phyloP scores from a whole-genome alignment of 352 stramenopile species.

The Salisapilia sapeloensis region DNA sequence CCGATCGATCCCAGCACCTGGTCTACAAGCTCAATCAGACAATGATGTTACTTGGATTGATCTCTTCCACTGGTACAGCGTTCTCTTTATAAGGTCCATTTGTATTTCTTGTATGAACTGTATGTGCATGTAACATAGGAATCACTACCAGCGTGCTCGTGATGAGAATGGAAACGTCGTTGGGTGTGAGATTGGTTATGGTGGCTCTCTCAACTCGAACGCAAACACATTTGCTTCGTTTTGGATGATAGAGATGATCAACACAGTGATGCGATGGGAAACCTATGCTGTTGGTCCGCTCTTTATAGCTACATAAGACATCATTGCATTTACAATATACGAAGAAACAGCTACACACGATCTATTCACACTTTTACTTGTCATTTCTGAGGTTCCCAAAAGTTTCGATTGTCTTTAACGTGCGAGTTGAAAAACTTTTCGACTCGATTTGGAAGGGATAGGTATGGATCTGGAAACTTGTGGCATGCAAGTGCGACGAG shows the following conservation, averaged over 20 bases:
- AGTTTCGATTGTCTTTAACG: slow-evolving; percentile 12
- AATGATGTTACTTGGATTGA: slow-evolving; percentile 37
- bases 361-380: no score
- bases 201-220: slow-evolving; percentile 27
- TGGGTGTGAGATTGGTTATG: slow-evolving; percentile 22
- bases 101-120: no score
- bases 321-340: no score
- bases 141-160: slow-evolving; percentile 11
- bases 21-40: slow-evolving; percentile 25
- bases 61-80: slow-evolving; percentile 40
- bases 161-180: slow-evolving; percentile 8
- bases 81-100: no score
- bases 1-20: slow-evolving; percentile 30
- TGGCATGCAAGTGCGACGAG: slow-evolving; percentile 51
- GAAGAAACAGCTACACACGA: no score
- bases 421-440: slow-evolving; percentile 67
- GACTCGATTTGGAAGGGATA: slow-evolving; percentile 55
- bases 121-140: slow-evolving; percentile 13
- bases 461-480: slow-evolving; percentile 64
- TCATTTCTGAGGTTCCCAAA: no score
- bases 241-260: slow-evolving; percentile 67
- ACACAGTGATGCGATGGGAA: slow-evolving; percentile 54
- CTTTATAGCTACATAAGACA: slow-evolving; percentile 20
- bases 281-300: slow-evolving; percentile 32
- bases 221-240: slow-evolving; percentile 45